Evolutionary conservation across 208 protist species (phyloP).

Genomic region (Leishmania arabica): DNA sequence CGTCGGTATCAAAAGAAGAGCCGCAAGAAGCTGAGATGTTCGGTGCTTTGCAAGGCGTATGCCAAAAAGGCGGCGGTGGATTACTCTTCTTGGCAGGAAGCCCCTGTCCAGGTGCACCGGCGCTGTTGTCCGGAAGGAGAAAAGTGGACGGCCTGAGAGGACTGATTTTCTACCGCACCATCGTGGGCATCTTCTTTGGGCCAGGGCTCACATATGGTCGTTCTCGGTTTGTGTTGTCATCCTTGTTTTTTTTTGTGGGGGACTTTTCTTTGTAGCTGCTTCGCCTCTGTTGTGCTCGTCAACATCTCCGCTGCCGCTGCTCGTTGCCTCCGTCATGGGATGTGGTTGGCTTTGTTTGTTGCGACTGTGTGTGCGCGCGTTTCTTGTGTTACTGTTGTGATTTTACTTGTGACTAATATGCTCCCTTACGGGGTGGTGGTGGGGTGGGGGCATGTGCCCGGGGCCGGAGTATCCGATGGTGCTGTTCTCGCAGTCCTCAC

Average conservation of each 20-base stretch:
- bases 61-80: neutral
- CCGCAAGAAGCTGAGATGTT: slow-evolving; percentile 1
- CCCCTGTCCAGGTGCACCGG: neutral
- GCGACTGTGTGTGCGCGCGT: neutral
- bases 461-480: neutral
- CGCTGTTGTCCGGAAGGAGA: no score
- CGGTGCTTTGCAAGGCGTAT: neutral
- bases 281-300: neutral
- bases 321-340: neutral
- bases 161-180: neutral
- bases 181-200: neutral
- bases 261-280: no score
- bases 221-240: no score
- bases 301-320: neutral
- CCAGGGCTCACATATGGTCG: neutral
- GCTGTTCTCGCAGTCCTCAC: neutral
- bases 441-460: neutral
- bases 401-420: neutral
- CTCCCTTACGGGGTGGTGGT: neutral
- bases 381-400: no score
- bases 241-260: no score
- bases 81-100: neutral
- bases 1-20: slow-evolving; percentile 81
- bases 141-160: neutral
- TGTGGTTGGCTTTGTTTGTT: neutral